Base-by-base conservation (phyloP, 768 basidiomycete genomes). In the Udeniomyces megalosporus region DNA sequence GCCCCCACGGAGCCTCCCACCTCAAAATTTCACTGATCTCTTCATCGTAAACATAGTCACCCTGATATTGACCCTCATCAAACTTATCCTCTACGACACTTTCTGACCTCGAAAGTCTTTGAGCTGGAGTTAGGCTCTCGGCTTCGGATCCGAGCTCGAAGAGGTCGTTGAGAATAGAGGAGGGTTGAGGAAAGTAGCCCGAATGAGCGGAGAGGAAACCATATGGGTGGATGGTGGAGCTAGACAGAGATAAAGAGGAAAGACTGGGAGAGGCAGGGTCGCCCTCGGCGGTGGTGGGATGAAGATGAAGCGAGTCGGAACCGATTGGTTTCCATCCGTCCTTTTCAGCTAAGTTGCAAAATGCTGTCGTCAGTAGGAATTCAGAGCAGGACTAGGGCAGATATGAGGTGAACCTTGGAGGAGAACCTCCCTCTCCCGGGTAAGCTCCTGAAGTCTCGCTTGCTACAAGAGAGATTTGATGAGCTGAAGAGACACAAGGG, bases 251-350 rank as follows among this genome's bases (percentile, higher is more conserved):
- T 8, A 69, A 0, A 34, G 54, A 7, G 20, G 31, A 65, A 26
- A 74, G 69, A 5, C 32, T 20, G 3, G 22, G n/a, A 22, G 56
- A 1, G 22, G 35, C 4, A 11, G 24, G 14, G 12, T 14, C 2
- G 35, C 3, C 38, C 4, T 48, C 8, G 51, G 77, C 75, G 28
- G 82, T 77, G 17, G 83, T 67, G 24, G 77, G 71, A 72, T 88
- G 88, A 11, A 82, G 81, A 38, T 87, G 65, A 67, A 82, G 82
- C 88, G 88, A 90, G 69, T 85, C 84, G 66, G n/a, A n/a, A n/a
- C n/a, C n/a, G n/a, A n/a, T n/a, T n/a, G 38, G 10, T 8, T 8
- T 42, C 38, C 38, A 42, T 8, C 38, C 38, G 10, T 86, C 83
- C 68, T 81, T 76, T 45, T 81, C 82, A 26, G 86, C 88, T 90